phyloP scores from a whole-genome alignment of 495 filamentous ascomycete genomes.

The Collariella sp. region DNA sequence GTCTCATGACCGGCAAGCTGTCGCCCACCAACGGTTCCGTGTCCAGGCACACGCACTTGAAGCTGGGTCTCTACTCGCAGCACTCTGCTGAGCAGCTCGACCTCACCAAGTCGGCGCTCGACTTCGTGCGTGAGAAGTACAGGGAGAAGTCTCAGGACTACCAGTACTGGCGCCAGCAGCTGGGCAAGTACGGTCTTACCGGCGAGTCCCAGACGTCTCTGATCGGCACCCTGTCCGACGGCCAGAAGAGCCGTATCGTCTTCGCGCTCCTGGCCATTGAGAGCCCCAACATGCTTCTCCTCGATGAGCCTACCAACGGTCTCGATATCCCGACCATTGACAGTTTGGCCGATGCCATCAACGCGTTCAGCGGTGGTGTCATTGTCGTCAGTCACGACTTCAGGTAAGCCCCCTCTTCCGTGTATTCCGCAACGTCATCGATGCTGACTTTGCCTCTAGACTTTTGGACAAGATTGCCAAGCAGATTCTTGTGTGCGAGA shows the following conservation, averaged over 20 bases:
- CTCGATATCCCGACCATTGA: slow-evolving; percentile 99
- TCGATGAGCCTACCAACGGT: slow-evolving; percentile 99
- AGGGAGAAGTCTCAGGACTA: slow-evolving; percentile 83
- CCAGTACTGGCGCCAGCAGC: slow-evolving; percentile 98
- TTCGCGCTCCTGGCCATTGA: slow-evolving; percentile 96
- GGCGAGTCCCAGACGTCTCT: slow-evolving; percentile 92
- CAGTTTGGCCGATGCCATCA: slow-evolving; percentile 93
- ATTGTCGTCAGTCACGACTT: slow-evolving; percentile 98
- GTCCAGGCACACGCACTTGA: slow-evolving; percentile 90
- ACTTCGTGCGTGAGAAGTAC: slow-evolving; percentile 97
- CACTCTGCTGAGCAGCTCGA: slow-evolving; percentile 98
- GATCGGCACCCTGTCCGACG: slow-evolving; percentile 96
- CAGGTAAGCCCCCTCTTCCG: slow-evolving; percentile 50
- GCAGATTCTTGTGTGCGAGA: slow-evolving; percentile 98
- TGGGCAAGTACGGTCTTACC: slow-evolving; percentile 84
- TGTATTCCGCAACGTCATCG: background rate
- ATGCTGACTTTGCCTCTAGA: slow-evolving; percentile 39
- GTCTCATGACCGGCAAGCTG: slow-evolving; percentile 94
- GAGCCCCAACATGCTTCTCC: slow-evolving; percentile 90
- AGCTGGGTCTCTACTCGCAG: slow-evolving; percentile 94
- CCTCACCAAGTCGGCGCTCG: slow-evolving; percentile 91
- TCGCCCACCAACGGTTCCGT: slow-evolving; percentile 76
- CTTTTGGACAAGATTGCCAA: slow-evolving; percentile 99
- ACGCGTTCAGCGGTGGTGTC: slow-evolving; percentile 90
- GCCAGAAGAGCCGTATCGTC: slow-evolving; percentile 95